Conservation (phyloP, 2,329 filamentous ascomycete species). For the Neopestalotiopsis clavispora region DNA sequence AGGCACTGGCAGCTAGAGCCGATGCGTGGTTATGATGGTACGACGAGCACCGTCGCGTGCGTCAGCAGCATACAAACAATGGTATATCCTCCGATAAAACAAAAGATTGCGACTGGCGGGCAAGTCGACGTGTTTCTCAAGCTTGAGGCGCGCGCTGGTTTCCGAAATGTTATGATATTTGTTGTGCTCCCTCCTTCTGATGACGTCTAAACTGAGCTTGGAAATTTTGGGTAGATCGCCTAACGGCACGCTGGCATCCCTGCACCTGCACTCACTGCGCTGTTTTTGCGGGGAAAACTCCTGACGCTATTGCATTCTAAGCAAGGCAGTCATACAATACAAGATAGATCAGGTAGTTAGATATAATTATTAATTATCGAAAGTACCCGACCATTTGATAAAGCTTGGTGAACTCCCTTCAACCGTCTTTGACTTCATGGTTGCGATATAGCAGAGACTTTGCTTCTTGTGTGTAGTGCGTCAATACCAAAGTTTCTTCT, state of each 20-base stretch:
- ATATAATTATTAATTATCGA: too few relatives aligned
- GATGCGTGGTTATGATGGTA: neutral
- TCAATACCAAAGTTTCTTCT: too few relatives aligned
- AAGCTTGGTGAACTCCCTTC: too few relatives aligned
- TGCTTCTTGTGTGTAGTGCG: too few relatives aligned
- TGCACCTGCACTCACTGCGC: constrained; percentile 1
- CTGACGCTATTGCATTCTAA: neutral
- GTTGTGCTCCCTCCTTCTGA: constrained; percentile 11
- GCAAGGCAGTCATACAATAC: neutral
- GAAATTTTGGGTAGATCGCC: constrained; percentile 12
- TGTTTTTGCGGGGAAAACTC: constrained; percentile 4
- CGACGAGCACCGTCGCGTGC: neutral
- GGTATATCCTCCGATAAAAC: neutral
- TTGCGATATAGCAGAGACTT: too few relatives aligned
- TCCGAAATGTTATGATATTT: constrained; percentile 6
- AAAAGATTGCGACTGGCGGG: neutral
- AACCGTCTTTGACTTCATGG: too few relatives aligned
- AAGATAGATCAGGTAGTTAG: too few relatives aligned
- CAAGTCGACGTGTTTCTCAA: neutral
- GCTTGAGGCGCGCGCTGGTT: neutral
- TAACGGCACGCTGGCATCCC: neutral
- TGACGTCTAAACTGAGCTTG: constrained; percentile 16
- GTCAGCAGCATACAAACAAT: neutral
- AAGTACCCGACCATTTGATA: neutral
- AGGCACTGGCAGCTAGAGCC: neutral